Conservation (phyloP, 2,329 filamentous ascomycete species). For the Pseudocercospora macadamiae region DNA sequence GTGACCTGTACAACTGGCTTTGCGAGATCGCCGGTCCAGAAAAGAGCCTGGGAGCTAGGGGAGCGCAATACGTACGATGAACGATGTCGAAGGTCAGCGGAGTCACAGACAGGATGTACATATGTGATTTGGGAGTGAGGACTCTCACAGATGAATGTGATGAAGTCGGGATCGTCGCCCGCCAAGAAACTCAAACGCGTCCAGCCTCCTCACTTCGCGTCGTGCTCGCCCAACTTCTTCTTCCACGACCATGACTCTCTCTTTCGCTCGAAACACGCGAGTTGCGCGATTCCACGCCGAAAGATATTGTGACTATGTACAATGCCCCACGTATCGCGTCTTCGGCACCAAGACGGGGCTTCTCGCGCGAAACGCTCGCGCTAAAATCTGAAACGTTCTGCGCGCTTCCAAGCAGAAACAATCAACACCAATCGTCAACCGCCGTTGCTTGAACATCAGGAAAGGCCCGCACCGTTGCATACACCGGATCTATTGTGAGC, state of each 20-base stretch:
- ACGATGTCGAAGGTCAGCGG: no score
- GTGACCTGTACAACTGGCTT: not conserved
- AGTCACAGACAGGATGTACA: no score
- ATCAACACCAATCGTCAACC: slow-evolving; percentile 12
- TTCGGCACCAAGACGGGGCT: not conserved
- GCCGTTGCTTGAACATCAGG: slow-evolving; percentile 8
- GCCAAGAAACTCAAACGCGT: not conserved
- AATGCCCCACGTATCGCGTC: no score
- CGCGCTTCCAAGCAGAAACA: slow-evolving; percentile 17
- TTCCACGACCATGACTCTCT: not conserved
- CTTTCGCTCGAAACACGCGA: not conserved
- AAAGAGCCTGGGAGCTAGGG: no score
- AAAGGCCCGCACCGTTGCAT: slow-evolving; percentile 14
- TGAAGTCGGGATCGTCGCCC: no score
- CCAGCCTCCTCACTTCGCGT: not conserved
- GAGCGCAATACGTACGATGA: no score
- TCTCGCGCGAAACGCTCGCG: slow-evolving; percentile 11
- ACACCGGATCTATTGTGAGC: slow-evolving; percentile 1
- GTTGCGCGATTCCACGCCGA: no score
- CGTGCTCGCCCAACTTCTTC: not conserved
- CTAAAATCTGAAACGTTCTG: slow-evolving; percentile 13
- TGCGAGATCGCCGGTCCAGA: no score
- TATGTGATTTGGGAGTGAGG: no score
- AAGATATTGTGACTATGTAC: no score
- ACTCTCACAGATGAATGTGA: no score